Evolutionary conservation across 2,329 filamentous ascomycete genomes (phyloP), one percentile per base, ranked within the genome.

Genomic region (Monascus ruber): DNA sequence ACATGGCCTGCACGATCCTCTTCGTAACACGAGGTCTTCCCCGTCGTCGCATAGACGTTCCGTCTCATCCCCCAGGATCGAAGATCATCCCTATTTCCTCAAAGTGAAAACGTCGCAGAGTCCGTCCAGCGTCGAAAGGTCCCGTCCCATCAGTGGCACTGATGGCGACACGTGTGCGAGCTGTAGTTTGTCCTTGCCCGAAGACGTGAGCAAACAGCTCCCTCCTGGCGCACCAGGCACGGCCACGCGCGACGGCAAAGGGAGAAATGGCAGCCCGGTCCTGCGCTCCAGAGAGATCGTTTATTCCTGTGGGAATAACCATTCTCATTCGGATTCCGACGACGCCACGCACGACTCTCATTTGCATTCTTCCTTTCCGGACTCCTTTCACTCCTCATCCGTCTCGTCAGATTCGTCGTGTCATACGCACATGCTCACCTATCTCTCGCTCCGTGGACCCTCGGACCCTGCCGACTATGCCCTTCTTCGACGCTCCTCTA

Each of bases 401-500:
- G 47, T 59, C 36, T 54, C 64, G 10, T 73, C 70, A 24, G 60
- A 63, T 39, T 52, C 63, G 37, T 69, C 63, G 40, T 68, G 65
- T 44, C 74, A 77, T 47, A 69, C 70, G 6, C 74, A 77, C 45
- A 71, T 71, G 17, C 53, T 76, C 36, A 76, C 70, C 44, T 77
- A 76, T 52, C 63, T 76, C 34, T 74, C 74, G n/a, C 69, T 73
- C 28, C 71, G 70, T 39, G 71, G 72, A 26, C 74, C 74, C 5
- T 64, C 69, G 17, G 70, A 72, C 28, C 69, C 71, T 7, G 61
- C 64, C 5, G 66, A 70, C 33, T 77, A 74, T 53, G 70, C 73
- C 4, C 62, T 73, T 7, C 61, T 77, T 24, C 70, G 74, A 42
- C 70, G 72, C 31, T 73, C 73, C 24, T 74, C 70, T 38, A 74